These are phyloP conservation scores for Holtermannia corniformis DNA, from an alignment of 768 basidiomycete genomes.

Conservation along the genomic window DNA sequence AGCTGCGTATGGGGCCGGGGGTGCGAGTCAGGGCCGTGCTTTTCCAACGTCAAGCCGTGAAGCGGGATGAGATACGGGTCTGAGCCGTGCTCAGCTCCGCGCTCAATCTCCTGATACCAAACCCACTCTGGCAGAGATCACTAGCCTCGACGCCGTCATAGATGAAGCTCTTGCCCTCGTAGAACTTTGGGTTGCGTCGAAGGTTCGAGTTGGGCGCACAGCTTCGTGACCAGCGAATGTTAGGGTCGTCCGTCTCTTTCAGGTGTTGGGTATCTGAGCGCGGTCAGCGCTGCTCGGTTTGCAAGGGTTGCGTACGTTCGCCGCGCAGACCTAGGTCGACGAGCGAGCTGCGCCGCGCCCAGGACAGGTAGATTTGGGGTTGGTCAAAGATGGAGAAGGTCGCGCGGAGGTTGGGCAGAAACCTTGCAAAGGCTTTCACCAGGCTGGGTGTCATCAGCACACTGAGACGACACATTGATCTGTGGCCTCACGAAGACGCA, in stretches of 20 bases:
- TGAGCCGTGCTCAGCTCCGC: neutral
- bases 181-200: slow-evolving; percentile 15
- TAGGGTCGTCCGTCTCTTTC: slow-evolving; percentile 32
- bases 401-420: slow-evolving; percentile 33
- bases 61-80: slow-evolving; percentile 38
- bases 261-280: slow-evolving; percentile 30
- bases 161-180: slow-evolving; percentile 29
- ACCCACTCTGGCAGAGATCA: slow-evolving; percentile 39
- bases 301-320: slow-evolving; percentile 26
- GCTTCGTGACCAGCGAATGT: slow-evolving; percentile 29
- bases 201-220: slow-evolving; percentile 36
- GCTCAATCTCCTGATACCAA: too few species aligned
- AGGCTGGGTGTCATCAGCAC: slow-evolving; percentile 9
- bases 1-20: slow-evolving; percentile 38
- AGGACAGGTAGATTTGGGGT: slow-evolving; percentile 39
- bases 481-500: slow-evolving; percentile 17
- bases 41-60: slow-evolving; percentile 39
- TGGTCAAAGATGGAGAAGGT: slow-evolving; percentile 41
- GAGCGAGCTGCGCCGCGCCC: slow-evolving; percentile 31
- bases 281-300: neutral
- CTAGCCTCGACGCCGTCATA: slow-evolving; percentile 36
- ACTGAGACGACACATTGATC: neutral
- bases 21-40: slow-evolving; percentile 32
- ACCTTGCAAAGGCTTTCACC: slow-evolving; percentile 22
- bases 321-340: slow-evolving; percentile 33